These are phyloP conservation scores for Gentiana macrophylla DNA, from an alignment of 257 asterid species.

Conservation along the genomic window DNA sequence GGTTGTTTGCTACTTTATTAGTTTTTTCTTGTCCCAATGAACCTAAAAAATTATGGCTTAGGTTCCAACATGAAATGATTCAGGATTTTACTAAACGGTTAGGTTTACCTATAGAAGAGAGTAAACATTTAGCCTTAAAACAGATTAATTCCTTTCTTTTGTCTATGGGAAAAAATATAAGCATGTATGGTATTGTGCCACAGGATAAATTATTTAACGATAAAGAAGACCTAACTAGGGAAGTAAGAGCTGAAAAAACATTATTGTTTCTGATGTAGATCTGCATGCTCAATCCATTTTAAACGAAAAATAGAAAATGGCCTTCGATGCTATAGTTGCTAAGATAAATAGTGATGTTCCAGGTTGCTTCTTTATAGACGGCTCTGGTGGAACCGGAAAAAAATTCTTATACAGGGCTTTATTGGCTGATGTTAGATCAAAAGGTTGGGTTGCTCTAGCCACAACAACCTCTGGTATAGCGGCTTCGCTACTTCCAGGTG, in stretches of 20 bases:
- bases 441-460: too few species aligned
- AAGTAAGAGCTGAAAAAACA: background rate
- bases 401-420: too few species aligned
- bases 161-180: background rate
- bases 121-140: background rate
- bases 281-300: background rate
- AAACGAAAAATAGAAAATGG: background rate
- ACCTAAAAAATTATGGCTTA: background rate
- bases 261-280: background rate
- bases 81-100: background rate
- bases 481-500: too few species aligned
- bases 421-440: too few species aligned
- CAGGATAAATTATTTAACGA: background rate
- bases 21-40: background rate
- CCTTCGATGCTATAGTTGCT: too few species aligned
- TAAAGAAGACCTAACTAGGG: background rate
- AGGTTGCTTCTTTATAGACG: too few species aligned
- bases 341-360: too few species aligned
- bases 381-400: too few species aligned
- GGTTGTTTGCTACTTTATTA: background rate
- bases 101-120: background rate
- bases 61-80: background rate
- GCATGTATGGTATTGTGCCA: background rate
- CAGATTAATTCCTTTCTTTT: background rate
- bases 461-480: too few species aligned